Evolutionary conservation across 2,329 filamentous ascomycete species (phyloP).

Genomic region (Aspergillus transmontanensis): DNA sequence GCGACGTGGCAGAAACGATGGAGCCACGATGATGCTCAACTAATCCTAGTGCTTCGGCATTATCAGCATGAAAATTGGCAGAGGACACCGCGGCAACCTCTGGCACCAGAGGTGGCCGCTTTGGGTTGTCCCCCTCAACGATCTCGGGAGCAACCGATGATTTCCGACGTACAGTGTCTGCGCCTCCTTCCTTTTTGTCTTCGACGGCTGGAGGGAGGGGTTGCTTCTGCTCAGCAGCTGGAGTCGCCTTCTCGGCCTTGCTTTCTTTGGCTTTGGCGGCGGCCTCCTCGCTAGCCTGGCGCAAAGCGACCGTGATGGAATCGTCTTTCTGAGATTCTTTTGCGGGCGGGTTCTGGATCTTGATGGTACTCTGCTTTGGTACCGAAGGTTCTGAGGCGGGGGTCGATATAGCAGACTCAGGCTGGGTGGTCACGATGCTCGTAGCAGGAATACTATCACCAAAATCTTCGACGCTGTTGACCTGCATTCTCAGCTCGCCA

Average conservation of each 20-base stretch:
- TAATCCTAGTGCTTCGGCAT: conserved; percentile 38
- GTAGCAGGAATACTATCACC: conserved; percentile 32
- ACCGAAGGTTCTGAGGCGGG: conserved; percentile 24
- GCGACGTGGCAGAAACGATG: conserved; percentile 36
- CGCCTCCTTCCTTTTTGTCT: conserved; percentile 19
- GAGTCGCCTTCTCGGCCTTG: conserved; percentile 17
- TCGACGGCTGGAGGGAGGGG: conserved; percentile 17
- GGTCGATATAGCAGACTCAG: conserved; percentile 28
- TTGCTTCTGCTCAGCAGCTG: conserved; percentile 14
- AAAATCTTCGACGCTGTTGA: conserved; percentile 52
- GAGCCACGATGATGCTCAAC: conserved; percentile 43
- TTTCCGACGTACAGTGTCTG: conserved; percentile 26
- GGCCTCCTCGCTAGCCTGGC: conserved; percentile 47
- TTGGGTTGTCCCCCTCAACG: conserved; percentile 20
- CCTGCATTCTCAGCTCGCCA: conserved; percentile 86
- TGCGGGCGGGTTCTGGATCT: conserved; percentile 44
- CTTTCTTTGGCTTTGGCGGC: conserved; percentile 41
- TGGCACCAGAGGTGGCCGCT: conserved; percentile 36
- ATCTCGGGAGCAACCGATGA: conserved; percentile 36
- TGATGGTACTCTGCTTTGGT: conserved; percentile 40
- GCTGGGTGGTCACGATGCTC: conserved; percentile 26
- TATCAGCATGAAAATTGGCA: conserved; percentile 42
- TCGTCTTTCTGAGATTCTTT: conserved; percentile 41
- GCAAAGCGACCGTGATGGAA: conserved; percentile 42
- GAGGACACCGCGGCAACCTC: conserved; percentile 41